Evolutionary conservation across 495 filamentous ascomycete species (phyloP).

Genomic region (Podospora bellae-mahoneyi): DNA sequence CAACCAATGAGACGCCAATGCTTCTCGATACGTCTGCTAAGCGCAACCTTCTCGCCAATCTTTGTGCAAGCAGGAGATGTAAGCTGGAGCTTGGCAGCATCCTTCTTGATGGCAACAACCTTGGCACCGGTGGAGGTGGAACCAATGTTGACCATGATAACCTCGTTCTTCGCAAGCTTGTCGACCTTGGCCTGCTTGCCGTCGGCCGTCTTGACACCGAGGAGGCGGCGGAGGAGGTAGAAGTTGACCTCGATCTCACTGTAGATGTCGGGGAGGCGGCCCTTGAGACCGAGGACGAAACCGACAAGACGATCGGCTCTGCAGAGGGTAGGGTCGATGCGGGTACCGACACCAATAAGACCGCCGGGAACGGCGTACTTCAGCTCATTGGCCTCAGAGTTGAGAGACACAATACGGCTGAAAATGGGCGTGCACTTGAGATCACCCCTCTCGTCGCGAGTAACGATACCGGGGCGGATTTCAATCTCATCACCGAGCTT

Average conservation of each 20-base stretch:
- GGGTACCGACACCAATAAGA: conserved; percentile 94
- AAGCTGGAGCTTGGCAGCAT: conserved; percentile 78
- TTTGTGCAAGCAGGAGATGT: conserved; percentile 91
- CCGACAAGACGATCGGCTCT: conserved; percentile 97
- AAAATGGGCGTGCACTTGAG: conserved; percentile 96
- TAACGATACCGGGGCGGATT: conserved; percentile 93
- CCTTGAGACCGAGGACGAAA: conserved; percentile 94
- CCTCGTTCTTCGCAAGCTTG: conserved; percentile 95
- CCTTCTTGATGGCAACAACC: conserved; percentile 92
- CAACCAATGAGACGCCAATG: conserved; percentile 98
- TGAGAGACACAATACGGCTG: conserved; percentile 88
- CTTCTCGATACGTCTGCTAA: conserved; percentile 95
- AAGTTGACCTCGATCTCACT: conserved; percentile 98
- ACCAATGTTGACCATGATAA: conserved; percentile 99
- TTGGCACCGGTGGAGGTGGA: conserved; percentile 94
- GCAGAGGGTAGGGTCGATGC: conserved; percentile 95
- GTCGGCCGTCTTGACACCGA: conserved; percentile 96
- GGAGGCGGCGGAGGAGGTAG: conserved; percentile 87
- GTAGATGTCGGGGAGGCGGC: conserved; percentile 88
- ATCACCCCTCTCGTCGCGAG: conserved; percentile 86
- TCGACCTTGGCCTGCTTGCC: conserved; percentile 99
- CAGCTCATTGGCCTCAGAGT: conserved; percentile 95
- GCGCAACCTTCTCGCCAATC: conserved; percentile 94
- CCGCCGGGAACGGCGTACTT: conserved; percentile 97
- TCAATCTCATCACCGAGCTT: conserved; percentile 98